A percentile compares a stretch with the other conserved stretches of the same genome.
Conservation (phyloP, 257 asterid species). For the Fraxinus americana region DNA sequence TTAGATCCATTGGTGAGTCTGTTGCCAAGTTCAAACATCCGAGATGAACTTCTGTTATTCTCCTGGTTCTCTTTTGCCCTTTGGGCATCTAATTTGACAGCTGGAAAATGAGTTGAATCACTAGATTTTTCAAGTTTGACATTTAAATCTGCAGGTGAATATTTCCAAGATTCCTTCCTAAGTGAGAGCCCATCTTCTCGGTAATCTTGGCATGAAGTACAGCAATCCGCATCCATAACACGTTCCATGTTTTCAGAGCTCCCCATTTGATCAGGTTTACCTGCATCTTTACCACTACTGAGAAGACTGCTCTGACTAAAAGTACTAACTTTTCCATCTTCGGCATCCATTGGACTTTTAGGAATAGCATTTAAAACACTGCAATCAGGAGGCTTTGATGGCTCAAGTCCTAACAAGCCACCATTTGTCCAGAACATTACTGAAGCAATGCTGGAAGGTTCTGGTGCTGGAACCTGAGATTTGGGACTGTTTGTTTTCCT, state of each 20-base stretch:
- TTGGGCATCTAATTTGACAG: conserved; percentile 33
- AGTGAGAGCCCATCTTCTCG: conserved; percentile 45
- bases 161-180: conserved; percentile 63
- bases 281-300: conserved; percentile 30
- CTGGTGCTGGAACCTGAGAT: conserved; percentile 51
- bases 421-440: conserved; percentile 95
- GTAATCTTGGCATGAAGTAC: conserved; percentile 41
- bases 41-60: conserved; percentile 52
- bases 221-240: conserved; percentile 29
- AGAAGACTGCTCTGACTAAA: conserved; percentile 25
- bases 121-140: conserved; percentile 56
- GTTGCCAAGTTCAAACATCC: conserved; percentile 59
- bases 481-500: conserved; percentile 39
- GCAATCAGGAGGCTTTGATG: conserved; percentile 92
- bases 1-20: conserved; percentile 57
- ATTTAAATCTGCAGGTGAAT: conserved; percentile 74
- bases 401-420: conserved; percentile 92
- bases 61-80: conserved; percentile 39
- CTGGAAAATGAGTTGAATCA: conserved; percentile 34
- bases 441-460: conserved; percentile 48
- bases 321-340: conserved; percentile 33
- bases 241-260: conserved; percentile 37
- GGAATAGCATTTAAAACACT: conserved; percentile 38
- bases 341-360: conserved; percentile 34
- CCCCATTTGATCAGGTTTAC: conserved; percentile 37